Evolutionary conservation across 2,329 filamentous ascomycete genomes (phyloP), one percentile per base, ranked within the genome.

Genomic region (Aspergillus niger): DNA sequence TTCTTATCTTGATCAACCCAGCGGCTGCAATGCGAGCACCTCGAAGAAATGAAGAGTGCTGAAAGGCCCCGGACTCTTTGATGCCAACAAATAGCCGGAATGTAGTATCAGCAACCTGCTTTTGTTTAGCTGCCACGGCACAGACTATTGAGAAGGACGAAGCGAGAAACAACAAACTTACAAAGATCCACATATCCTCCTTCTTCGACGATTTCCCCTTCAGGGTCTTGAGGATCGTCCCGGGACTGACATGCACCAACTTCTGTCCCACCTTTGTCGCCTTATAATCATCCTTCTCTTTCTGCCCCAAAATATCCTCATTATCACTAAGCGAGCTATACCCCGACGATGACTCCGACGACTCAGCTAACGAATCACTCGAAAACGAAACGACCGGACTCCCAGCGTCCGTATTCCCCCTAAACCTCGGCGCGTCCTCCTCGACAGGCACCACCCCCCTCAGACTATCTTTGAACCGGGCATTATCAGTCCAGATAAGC

Each of bases 111-210:
- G 90, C 71, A n/a, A 72, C 71, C 71, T 72, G 36, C 4, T 20
- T 10, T 3, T 20, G 20, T 5, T 30, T 3, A 49, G 24, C 8
- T 5, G 11, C 7, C 2, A n/a, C 24, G 10, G 4, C 7, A 30
- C 13, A n/a, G 5, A 15, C 13, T 5, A 10, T 8, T 1, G 41
- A 8, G 22, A 11, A 10, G 55, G 5, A n/a, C 15, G 15, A 22
- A 28, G 17, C 28, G 13, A 36, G 15, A 28, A 28, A 10, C 7
- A 11, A 32, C 2, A 10, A 10, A 68, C 79, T 67, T 65, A 83
- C 92, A 69, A 96, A 97, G 65, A 97, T 96, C 93, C 93, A 97
- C 4, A 91, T 95, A 70, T 94, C 93, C 64, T 92, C 92, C 74
- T 88, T 90, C 41, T 92, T 90, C 0, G 90, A 88, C 65, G 91